A percentile compares a stretch with the other conserved stretches of the same genome.
Conservation (phyloP, 2,329 filamentous ascomycete genomes). For the Talaromyces pinophilus region DNA sequence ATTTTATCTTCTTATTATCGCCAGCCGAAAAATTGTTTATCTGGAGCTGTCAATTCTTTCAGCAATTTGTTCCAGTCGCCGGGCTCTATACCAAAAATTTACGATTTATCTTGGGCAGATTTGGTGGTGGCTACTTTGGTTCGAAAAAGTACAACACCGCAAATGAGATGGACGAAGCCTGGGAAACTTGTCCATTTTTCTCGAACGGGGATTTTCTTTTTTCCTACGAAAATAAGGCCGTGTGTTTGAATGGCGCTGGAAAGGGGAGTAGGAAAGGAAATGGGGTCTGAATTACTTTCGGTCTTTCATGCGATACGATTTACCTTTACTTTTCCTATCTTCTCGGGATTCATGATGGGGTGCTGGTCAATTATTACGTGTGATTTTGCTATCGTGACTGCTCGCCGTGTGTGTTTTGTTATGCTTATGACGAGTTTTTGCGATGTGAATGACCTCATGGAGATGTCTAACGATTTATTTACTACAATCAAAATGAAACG, state of each 20-base stretch:
- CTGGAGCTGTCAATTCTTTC: constrained; percentile 23
- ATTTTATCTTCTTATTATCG: constrained; percentile 3
- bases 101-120: constrained; percentile 26
- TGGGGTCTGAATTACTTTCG: background rate
- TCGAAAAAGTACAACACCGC: constrained; percentile 14
- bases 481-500: constrained; percentile 26
- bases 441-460: constrained; percentile 31
- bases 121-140: constrained; percentile 22
- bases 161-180: constrained; percentile 21
- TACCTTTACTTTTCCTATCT: constrained; percentile 25
- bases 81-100: constrained; percentile 24
- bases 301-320: constrained; percentile 20
- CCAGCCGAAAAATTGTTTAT: constrained; percentile 19
- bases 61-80: constrained; percentile 23
- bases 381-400: constrained; percentile 15
- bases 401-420: constrained; percentile 19
- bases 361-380: constrained; percentile 39
- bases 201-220: constrained; percentile 27
- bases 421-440: constrained; percentile 7
- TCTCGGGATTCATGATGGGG: constrained; percentile 29
- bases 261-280: constrained; percentile 23
- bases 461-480: constrained; percentile 40
- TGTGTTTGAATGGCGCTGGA: constrained; percentile 42
- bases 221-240: constrained; percentile 25
- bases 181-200: constrained; percentile 26